Conservation (phyloP, 139 green algal genomes). For the Micractinium sp. region DNA sequence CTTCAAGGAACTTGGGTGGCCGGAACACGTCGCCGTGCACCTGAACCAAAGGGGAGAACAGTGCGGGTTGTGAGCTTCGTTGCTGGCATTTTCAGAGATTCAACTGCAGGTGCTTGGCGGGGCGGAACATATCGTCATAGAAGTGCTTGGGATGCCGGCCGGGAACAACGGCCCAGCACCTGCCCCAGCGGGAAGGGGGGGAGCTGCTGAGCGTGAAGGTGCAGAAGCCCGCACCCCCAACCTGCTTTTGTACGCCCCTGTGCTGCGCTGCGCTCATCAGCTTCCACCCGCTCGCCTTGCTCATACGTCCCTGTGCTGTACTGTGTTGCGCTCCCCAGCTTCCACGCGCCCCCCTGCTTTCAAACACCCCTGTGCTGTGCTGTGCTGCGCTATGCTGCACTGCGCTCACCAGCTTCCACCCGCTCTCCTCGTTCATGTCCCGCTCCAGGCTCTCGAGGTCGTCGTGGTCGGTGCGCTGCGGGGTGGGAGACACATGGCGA, state of each 20-base stretch:
- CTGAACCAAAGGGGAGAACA: background rate
- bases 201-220: background rate
- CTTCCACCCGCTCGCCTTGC: conserved; percentile 98
- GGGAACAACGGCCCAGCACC: too few relatives aligned
- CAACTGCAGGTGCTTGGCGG: too few relatives aligned
- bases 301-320: too few relatives aligned
- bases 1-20: conserved; percentile 72
- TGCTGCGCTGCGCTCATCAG: conserved; percentile 44
- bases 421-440: conserved; percentile 93
- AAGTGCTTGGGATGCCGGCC: too few relatives aligned
- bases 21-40: conserved; percentile 98
- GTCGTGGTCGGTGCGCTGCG: conserved; percentile 57
- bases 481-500: too few relatives aligned
- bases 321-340: too few relatives aligned
- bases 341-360: background rate
- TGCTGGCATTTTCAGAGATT: too few relatives aligned
- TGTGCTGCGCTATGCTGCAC: background rate
- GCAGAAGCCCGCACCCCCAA: too few relatives aligned
- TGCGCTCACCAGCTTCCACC: conserved; percentile 88
- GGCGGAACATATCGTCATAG: too few relatives aligned
- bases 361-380: too few relatives aligned
- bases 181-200: background rate
- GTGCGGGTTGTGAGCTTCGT: too few relatives aligned
- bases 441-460: conserved; percentile 90
- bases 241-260: too few relatives aligned